A percentile compares a stretch with the other conserved stretches of the same genome.
Evolutionary conservation across 352 stramenopile genomes (phyloP).

Genomic region (Phytophthora kernoviae): DNA sequence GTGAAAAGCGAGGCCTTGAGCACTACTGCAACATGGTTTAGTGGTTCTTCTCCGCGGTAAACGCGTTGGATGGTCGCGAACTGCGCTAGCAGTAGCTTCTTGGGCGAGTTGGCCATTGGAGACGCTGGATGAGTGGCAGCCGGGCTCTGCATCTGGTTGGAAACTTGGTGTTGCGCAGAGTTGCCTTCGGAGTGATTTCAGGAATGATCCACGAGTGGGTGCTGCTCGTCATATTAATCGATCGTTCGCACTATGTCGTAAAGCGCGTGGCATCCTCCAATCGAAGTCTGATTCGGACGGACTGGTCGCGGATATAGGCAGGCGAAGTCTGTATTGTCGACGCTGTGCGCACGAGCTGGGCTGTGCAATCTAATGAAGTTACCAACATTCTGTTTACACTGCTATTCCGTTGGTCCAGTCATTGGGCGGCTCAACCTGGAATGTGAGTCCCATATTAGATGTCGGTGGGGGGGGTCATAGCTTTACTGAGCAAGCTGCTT

Average conservation of each 20-base stretch:
- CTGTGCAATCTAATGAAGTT: constrained; percentile 7
- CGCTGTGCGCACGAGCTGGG: constrained; percentile 11
- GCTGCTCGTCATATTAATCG: no score
- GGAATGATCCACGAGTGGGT: constrained; percentile 1
- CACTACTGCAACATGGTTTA: constrained; percentile 61
- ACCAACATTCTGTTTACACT: background rate
- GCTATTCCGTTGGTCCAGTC: background rate
- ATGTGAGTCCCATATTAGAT: no score
- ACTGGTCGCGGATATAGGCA: constrained; percentile 1
- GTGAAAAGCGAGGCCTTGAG: constrained; percentile 63
- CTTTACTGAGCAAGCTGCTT: no score
- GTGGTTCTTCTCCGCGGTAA: constrained; percentile 35
- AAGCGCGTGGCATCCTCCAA: constrained; percentile 19
- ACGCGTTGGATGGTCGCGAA: constrained; percentile 16
- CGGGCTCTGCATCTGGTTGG: constrained; percentile 19
- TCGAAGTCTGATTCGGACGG: no score
- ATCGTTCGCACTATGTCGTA: background rate
- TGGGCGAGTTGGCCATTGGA: constrained; percentile 2
- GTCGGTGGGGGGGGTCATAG: no score
- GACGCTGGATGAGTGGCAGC: constrained; percentile 9
- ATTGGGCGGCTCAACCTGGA: no score
- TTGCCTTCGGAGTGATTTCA: constrained; percentile 6
- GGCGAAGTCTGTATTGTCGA: constrained; percentile 15
- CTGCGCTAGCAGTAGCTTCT: constrained; percentile 6
- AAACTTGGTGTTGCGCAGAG: constrained; percentile 3